A percentile compares a stretch with the other conserved stretches of the same genome.
phyloP scores from a whole-genome alignment of 2,329 filamentous ascomycete species.

The Nothomitra cinnamomea region DNA sequence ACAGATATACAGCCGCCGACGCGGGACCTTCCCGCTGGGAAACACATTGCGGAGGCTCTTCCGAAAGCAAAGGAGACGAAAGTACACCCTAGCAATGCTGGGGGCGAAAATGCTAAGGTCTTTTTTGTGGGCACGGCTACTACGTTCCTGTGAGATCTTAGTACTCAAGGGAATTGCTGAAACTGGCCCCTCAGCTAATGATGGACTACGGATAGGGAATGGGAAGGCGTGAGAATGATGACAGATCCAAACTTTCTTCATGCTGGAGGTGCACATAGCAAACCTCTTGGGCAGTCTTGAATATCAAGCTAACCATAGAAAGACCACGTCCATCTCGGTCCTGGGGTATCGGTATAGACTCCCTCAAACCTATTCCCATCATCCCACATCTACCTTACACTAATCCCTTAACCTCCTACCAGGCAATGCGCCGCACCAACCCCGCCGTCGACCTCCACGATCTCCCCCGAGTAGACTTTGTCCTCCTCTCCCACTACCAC shows the following conservation, averaged over 20 bases:
- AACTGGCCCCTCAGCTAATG: background rate
- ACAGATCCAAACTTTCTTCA: constrained; percentile 22
- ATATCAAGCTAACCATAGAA: constrained; percentile 45
- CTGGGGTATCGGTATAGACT: constrained; percentile 28
- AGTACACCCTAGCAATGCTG: constrained; percentile 6
- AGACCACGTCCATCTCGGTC: constrained; percentile 49
- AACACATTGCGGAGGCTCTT: background rate
- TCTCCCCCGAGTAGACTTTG: constrained; percentile 11
- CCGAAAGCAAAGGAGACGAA: constrained; percentile 2
- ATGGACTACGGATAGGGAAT: constrained; percentile 19
- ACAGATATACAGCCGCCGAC: background rate
- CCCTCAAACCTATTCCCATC: background rate
- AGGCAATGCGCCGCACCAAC: constrained; percentile 32
- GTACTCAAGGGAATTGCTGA: background rate
- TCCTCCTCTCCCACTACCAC: constrained; percentile 49
- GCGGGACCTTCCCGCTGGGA: background rate
- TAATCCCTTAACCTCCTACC: constrained; percentile 18
- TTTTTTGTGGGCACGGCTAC: constrained; percentile 41
- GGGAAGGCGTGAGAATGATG: constrained; percentile 34
- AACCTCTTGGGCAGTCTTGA: too few species aligned
- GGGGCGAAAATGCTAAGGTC: constrained; percentile 26
- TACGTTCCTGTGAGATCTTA: constrained; percentile 26
- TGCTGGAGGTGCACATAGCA: too few species aligned
- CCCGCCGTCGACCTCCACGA: constrained; percentile 42
- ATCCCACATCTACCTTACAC: background rate